These are phyloP conservation scores for Eucalyptus tenuipes DNA, from an alignment of 345 rosid species.

Conservation along the genomic window DNA sequence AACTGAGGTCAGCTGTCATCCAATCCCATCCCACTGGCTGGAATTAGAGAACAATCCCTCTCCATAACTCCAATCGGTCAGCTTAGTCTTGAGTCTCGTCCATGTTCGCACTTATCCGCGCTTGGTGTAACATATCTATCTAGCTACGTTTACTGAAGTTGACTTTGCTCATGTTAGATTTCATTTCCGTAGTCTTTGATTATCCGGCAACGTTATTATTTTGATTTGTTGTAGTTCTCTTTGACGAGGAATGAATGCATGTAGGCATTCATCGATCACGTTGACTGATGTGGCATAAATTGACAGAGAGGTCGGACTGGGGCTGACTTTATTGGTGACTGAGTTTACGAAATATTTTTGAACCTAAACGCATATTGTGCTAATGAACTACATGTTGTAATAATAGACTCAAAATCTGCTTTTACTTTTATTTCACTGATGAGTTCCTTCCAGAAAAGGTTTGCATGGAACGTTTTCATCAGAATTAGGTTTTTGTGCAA, in stretches of 20 bases:
- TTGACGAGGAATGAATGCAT: not conserved
- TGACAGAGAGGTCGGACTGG: not conserved
- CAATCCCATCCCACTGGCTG: too few species aligned
- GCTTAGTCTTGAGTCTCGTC: too few species aligned
- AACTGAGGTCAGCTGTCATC: too few species aligned
- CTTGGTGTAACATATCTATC: too few species aligned
- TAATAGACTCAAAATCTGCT: not conserved
- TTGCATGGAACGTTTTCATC: not conserved
- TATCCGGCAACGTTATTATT: not conserved
- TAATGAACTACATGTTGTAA: not conserved
- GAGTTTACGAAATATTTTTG: not conserved
- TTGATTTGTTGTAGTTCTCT: not conserved
- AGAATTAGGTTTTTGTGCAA: not conserved
- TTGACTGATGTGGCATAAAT: not conserved
- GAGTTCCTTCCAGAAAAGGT: not conserved
- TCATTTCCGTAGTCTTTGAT: not conserved
- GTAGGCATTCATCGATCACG: not conserved
- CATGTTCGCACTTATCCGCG: too few species aligned
- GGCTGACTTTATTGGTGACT: not conserved
- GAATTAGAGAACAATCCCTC: too few species aligned
- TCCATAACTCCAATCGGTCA: too few species aligned
- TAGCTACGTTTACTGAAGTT: too few species aligned
- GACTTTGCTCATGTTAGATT: fast-evolving
- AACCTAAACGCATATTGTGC: not conserved
- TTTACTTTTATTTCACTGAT: not conserved